A percentile compares a stretch with the other conserved stretches of the same genome.
phyloP scores from a whole-genome alignment of 305 asterid genomes.

The Fraxinus angustifolia region DNA sequence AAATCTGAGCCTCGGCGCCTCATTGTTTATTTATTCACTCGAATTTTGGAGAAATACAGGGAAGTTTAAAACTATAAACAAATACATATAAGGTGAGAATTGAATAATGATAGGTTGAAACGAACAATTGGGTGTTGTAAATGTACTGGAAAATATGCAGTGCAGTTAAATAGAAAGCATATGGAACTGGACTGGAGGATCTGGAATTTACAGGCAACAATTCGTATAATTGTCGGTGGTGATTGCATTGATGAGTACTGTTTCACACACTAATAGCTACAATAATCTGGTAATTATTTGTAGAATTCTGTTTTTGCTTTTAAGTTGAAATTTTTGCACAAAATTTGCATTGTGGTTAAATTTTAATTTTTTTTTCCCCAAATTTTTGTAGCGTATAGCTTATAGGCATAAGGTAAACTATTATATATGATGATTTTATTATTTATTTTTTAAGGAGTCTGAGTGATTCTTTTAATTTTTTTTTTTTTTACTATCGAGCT shows the following conservation, averaged over 20 bases:
- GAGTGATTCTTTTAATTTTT: background rate
- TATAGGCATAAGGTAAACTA: background rate
- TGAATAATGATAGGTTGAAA: background rate
- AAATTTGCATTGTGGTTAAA: background rate
- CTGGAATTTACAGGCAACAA: background rate
- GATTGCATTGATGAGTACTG: background rate
- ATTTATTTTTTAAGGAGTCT: background rate
- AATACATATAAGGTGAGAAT: background rate
- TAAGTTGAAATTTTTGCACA: background rate
- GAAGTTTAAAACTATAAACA: background rate
- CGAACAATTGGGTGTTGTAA: background rate
- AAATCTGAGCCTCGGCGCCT: slow-evolving; percentile 40
- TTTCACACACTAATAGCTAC: background rate
- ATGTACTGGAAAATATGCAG: background rate
- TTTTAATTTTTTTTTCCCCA: background rate
- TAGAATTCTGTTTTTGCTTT: background rate
- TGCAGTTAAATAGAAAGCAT: background rate
- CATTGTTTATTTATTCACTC: slow-evolving; percentile 16
- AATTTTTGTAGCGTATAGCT: background rate
- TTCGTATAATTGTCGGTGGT: background rate
- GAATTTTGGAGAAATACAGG: background rate
- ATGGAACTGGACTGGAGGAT: background rate
- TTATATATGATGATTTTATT: background rate
- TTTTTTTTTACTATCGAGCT: background rate
- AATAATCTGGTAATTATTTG: background rate